Conservation (phyloP, 2,329 filamentous ascomycete genomes). For the Aspergillus sp. region DNA sequence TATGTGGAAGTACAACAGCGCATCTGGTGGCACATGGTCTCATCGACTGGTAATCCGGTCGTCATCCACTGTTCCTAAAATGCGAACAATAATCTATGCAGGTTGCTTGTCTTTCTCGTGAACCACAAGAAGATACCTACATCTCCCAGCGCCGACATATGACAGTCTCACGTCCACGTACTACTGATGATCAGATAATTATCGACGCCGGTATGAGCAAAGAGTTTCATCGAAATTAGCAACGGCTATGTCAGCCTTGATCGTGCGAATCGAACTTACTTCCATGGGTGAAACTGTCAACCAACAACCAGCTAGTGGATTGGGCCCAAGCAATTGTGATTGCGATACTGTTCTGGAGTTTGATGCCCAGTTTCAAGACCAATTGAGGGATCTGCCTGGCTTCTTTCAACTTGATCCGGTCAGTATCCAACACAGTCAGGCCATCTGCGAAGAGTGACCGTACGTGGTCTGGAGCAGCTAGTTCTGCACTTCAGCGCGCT, state of each 20-base stretch:
- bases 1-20: slow-evolving; percentile 27
- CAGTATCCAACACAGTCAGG: slow-evolving; percentile 22
- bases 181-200: slow-evolving; percentile 25
- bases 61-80: too few relatives aligned
- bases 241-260: background rate
- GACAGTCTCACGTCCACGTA: slow-evolving; percentile 23
- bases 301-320: background rate
- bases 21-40: slow-evolving; percentile 28
- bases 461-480: slow-evolving; percentile 24
- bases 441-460: slow-evolving; percentile 22
- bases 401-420: slow-evolving; percentile 13
- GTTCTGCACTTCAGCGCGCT: slow-evolving; percentile 23
- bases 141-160: slow-evolving; percentile 26
- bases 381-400: background rate
- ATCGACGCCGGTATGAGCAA: background rate
- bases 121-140: slow-evolving; percentile 23
- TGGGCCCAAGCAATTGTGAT: background rate
- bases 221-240: background rate
- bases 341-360: slow-evolving; percentile 3
- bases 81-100: background rate
- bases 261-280: slow-evolving; percentile 6
- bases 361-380: background rate
- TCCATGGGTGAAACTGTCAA: slow-evolving; percentile 11
- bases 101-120: slow-evolving; percentile 23
- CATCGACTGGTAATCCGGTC: slow-evolving; percentile 23